Evolutionary conservation across 2,329 filamentous ascomycete species (phyloP).

Genomic region (Pseudogymnoascus sp.): DNA sequence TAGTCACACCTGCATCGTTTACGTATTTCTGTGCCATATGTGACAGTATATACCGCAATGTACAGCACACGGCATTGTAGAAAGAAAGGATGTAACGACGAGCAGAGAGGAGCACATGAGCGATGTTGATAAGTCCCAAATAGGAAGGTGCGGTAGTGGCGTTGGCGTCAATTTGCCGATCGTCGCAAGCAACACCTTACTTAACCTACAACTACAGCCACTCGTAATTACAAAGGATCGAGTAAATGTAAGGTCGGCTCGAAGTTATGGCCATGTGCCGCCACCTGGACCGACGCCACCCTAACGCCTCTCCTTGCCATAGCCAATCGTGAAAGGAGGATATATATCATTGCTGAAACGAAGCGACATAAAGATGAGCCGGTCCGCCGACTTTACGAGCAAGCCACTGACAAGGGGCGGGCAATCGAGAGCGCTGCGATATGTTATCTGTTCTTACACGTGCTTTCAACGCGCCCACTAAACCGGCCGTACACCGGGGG

Average conservation of each 20-base stretch:
- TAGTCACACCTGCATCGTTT: neutral
- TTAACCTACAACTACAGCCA: too few relatives aligned
- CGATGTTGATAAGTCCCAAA: neutral
- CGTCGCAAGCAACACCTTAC: neutral
- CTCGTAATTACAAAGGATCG: too few relatives aligned
- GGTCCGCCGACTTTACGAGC: neutral
- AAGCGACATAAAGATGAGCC: too few relatives aligned
- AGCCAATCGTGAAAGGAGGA: neutral
- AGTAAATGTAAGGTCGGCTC: neutral
- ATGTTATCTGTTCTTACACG: neutral
- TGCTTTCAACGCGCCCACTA: neutral
- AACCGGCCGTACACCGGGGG: neutral
- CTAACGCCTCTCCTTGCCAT: neutral
- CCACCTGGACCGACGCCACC: neutral
- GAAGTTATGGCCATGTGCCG: neutral
- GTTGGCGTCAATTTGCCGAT: neutral
- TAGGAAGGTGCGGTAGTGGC: neutral
- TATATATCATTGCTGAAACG: neutral
- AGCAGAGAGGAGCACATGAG: neutral
- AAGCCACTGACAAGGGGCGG: neutral
- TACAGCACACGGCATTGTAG: neutral
- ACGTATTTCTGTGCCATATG: neutral
- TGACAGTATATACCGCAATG: neutral
- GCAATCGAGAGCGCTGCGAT: neutral
- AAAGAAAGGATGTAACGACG: neutral